Conservation (phyloP, 805 yeast genomes). For the Kockiozyma suomiensis region DNA sequence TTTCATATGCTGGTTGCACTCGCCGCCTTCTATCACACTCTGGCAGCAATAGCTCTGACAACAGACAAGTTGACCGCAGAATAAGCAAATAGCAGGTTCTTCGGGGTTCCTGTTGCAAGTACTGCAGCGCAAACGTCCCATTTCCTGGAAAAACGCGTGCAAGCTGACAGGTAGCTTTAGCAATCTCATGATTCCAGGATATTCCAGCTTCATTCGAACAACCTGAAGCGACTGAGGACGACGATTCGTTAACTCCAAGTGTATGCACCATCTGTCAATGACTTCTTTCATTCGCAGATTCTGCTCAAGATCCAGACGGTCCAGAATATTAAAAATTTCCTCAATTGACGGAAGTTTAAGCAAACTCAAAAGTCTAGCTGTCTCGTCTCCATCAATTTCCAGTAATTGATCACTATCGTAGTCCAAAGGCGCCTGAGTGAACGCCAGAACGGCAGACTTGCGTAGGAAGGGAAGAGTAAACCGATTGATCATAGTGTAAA, state of each 20-base stretch:
- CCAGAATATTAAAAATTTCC: background rate
- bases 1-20: slow-evolving; percentile 73
- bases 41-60: slow-evolving; percentile 60
- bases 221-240: slow-evolving; percentile 21
- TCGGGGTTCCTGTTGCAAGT: slow-evolving; percentile 43
- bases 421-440: slow-evolving; percentile 54
- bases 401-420: slow-evolving; percentile 41
- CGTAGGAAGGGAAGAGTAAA: slow-evolving; percentile 67
- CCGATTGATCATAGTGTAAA: slow-evolving; percentile 26
- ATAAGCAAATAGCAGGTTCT: slow-evolving; percentile 85
- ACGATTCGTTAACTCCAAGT: slow-evolving; percentile 17
- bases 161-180: slow-evolving; percentile 66
- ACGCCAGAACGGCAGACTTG: slow-evolving; percentile 59
- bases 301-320: background rate
- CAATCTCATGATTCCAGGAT: slow-evolving; percentile 66
- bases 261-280: slow-evolving; percentile 29
- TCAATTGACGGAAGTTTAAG: slow-evolving; percentile 47
- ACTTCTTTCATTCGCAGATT: slow-evolving; percentile 17
- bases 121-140: slow-evolving; percentile 40
- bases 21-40: slow-evolving; percentile 53
- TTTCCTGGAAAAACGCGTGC: slow-evolving; percentile 67
- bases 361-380: slow-evolving; percentile 55
- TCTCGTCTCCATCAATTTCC: slow-evolving; percentile 48
- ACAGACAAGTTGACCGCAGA: slow-evolving; percentile 71
- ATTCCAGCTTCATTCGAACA: slow-evolving; percentile 38